phyloP scores from a whole-genome alignment of 179 eudicot genomes.

The Beta macrorhiza region DNA sequence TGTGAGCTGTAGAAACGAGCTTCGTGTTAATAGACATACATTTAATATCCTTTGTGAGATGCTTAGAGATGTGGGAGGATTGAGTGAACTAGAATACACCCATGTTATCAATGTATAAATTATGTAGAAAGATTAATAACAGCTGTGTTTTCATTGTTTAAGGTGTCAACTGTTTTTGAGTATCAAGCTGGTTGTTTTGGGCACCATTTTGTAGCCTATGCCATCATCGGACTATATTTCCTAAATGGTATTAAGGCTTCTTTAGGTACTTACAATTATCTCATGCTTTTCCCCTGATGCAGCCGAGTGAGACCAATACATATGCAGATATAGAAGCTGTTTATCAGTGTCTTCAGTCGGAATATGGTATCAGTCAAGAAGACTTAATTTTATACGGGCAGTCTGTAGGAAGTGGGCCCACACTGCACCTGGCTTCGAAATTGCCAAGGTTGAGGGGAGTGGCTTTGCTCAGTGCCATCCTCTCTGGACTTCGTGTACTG shows the following conservation, averaged over 20 bases:
- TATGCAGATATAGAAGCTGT: conserved; percentile 97
- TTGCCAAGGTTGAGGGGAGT: conserved; percentile 93
- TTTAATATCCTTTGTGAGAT: too few relatives aligned
- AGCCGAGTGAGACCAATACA: conserved; percentile 91
- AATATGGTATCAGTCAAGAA: conserved; percentile 90
- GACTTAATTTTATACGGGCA: conserved; percentile 90
- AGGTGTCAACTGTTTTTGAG: too few relatives aligned
- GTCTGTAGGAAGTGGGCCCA: conserved; percentile 98
- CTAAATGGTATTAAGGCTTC: not conserved
- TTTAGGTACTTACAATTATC: conserved; percentile 12
- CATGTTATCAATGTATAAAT: too few relatives aligned
- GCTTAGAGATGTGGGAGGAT: too few relatives aligned
- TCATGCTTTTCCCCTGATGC: conserved; percentile 21
- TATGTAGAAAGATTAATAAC: too few relatives aligned
- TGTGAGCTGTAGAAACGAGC: too few relatives aligned
- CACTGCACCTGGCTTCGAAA: conserved; percentile 82
- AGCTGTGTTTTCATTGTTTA: too few relatives aligned
- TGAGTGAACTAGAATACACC: too few relatives aligned
- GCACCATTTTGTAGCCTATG: not conserved
- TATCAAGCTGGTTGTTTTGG: not conserved
- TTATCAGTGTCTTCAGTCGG: conserved; percentile 82
- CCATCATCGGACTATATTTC: not conserved
- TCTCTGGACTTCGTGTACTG: conserved; percentile 96
- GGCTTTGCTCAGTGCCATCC: conserved; percentile 95
- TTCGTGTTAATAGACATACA: too few relatives aligned